Evolutionary conservation across 2,329 filamentous ascomycete species (phyloP).

Genomic region (Hypoxylon sp.): DNA sequence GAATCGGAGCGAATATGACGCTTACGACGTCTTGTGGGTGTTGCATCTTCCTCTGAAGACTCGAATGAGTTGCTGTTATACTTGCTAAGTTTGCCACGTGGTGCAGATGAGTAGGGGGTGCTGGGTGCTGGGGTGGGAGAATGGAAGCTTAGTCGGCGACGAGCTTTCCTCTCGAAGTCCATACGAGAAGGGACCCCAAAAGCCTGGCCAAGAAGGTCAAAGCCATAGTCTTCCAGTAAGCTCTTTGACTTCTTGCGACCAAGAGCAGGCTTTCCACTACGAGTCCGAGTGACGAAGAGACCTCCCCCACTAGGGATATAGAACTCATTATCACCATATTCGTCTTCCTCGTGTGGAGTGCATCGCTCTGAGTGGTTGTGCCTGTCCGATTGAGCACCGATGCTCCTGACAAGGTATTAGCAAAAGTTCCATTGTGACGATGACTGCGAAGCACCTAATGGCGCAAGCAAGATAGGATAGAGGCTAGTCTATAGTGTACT

Average conservation of each 20-base stretch:
- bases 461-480: background rate
- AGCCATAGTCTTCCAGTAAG: slow-evolving; percentile 43
- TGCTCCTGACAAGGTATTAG: slow-evolving; percentile 36
- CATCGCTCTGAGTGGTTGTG: background rate
- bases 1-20: slow-evolving; percentile 25
- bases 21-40: background rate
- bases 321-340: slow-evolving; percentile 23
- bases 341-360: background rate
- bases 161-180: slow-evolving; percentile 39
- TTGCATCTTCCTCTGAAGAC: no score
- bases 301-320: slow-evolving; percentile 36
- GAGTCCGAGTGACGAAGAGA: slow-evolving; percentile 45
- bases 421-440: background rate
- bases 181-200: slow-evolving; percentile 45
- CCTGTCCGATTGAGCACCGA: slow-evolving; percentile 14
- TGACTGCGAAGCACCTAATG: background rate
- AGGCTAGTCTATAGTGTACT: background rate
- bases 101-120: slow-evolving; percentile 14
- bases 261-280: slow-evolving; percentile 44
- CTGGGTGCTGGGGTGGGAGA: slow-evolving; percentile 37
- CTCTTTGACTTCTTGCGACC: slow-evolving; percentile 45
- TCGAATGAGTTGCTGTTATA: background rate
- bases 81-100: slow-evolving; percentile 2
- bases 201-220: slow-evolving; percentile 45
- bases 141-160: slow-evolving; percentile 27